Evolutionary conservation across 2,329 filamentous ascomycete species (phyloP).

Genomic region (Cercospora sp.): DNA sequence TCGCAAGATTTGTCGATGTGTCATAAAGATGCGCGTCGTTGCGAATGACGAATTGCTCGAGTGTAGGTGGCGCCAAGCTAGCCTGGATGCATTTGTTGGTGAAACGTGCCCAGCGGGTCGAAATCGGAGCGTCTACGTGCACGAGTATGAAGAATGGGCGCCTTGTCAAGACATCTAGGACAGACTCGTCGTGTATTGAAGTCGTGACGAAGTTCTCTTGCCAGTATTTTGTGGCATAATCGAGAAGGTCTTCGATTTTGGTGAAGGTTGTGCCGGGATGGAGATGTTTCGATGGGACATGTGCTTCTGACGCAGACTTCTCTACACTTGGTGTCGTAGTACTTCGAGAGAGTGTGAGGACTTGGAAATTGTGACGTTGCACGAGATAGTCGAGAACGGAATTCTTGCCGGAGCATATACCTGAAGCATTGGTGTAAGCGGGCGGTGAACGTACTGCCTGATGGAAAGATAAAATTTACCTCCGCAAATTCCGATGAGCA

Average conservation of each 20-base stretch:
- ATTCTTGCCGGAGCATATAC: conserved; percentile 89
- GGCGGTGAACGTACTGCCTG: not conserved
- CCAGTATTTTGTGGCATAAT: conserved; percentile 86
- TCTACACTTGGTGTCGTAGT: conserved; percentile 44
- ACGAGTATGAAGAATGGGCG: conserved; percentile 92
- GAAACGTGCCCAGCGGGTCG: conserved; percentile 78
- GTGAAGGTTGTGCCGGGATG: conserved; percentile 50
- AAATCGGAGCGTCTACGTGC: conserved; percentile 86
- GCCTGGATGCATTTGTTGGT: conserved; percentile 56
- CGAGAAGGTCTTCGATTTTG: conserved; percentile 67
- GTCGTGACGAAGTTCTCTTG: conserved; percentile 80
- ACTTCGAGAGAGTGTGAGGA: conserved; percentile 60
- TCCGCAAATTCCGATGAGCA: conserved; percentile 77
- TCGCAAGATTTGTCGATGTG: conserved; percentile 63
- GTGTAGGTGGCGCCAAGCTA: conserved; percentile 49
- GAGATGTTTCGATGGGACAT: conserved; percentile 36
- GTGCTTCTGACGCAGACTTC: conserved; percentile 43
- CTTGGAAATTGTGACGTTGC: conserved; percentile 77
- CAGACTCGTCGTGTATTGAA: conserved; percentile 70
- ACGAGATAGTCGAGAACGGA: conserved; percentile 86
- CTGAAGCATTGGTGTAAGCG: conserved; percentile 47
- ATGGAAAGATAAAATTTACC: conserved; percentile 50
- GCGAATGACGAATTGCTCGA: conserved; percentile 61
- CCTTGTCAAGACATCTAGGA: conserved; percentile 71
- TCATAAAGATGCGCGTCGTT: conserved; percentile 76